Conservation (phyloP, 805 yeast genomes). For the Alloascoidea hylecoeti region DNA sequence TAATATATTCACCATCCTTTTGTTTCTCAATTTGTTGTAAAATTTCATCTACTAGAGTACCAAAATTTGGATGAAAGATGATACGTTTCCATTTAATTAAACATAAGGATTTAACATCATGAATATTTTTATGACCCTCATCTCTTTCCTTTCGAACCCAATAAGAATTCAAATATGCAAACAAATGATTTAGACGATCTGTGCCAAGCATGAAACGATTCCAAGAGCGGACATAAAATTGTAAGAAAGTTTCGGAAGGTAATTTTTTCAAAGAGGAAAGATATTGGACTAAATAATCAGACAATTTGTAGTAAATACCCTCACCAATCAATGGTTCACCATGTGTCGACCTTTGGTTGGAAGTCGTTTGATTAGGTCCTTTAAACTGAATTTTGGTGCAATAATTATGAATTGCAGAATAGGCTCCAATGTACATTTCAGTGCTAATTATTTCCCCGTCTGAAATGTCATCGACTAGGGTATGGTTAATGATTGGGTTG, state of each 20-base stretch:
- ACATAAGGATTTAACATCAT: slow-evolving; percentile 83
- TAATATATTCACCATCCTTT: slow-evolving; percentile 65
- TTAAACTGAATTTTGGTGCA: slow-evolving; percentile 26
- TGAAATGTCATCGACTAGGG: slow-evolving; percentile 52
- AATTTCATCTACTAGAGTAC: slow-evolving; percentile 50
- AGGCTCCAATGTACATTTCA: slow-evolving; percentile 74
- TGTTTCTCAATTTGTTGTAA: slow-evolving; percentile 64
- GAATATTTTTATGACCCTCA: slow-evolving; percentile 81
- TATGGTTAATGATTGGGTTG: too few relatives aligned
- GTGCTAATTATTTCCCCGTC: slow-evolving; percentile 46
- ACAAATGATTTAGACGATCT: slow-evolving; percentile 78
- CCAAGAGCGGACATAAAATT: slow-evolving; percentile 82
- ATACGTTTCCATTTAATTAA: slow-evolving; percentile 78
- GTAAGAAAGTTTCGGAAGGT: slow-evolving; percentile 54
- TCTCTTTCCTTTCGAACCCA: slow-evolving; percentile 96
- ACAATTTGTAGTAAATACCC: slow-evolving; percentile 67
- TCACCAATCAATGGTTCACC: slow-evolving; percentile 63
- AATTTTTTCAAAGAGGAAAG: slow-evolving; percentile 21
- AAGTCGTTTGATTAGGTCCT: slow-evolving; percentile 8
- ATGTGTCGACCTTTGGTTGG: slow-evolving; percentile 7
- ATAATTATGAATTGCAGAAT: slow-evolving; percentile 85
- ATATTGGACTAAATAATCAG: slow-evolving; percentile 49
- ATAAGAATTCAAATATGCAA: slow-evolving; percentile 90
- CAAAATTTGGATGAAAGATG: slow-evolving; percentile 58
- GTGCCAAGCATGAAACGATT: slow-evolving; percentile 84